These are phyloP conservation scores for Calonectria hawksworthii DNA, from an alignment of 2,329 filamentous ascomycete genomes.

Conservation along the genomic window DNA sequence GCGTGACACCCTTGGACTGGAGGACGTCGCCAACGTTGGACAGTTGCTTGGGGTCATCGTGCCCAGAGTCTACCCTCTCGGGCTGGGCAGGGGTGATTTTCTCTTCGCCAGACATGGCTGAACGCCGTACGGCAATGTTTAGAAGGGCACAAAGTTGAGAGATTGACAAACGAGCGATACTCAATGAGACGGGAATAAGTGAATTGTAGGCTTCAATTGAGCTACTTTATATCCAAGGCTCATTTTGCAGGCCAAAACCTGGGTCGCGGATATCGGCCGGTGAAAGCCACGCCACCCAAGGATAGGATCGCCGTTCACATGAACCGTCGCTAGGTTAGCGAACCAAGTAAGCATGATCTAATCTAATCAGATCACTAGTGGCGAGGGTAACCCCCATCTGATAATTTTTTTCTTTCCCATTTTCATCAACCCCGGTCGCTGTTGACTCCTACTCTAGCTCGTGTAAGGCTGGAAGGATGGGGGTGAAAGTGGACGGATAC, in stretches of 20 bases:
- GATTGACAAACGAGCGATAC: not conserved
- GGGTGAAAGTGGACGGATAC: slow-evolving; percentile 7
- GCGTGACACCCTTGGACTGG: slow-evolving; percentile 45
- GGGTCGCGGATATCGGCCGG: not conserved
- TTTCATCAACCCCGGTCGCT: not conserved
- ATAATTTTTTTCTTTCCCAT: not conserved
- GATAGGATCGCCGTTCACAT: slow-evolving; percentile 14
- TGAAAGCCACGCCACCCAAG: not conserved
- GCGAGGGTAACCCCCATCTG: slow-evolving; percentile 5
- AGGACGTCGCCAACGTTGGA: slow-evolving; percentile 37
- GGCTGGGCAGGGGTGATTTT: slow-evolving; percentile 24
- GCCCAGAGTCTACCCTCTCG: slow-evolving; percentile 30
- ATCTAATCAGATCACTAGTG: slow-evolving; percentile 32
- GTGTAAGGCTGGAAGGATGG: slow-evolving; percentile 25
- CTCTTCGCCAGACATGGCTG: slow-evolving; percentile 28
- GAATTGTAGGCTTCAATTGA: not conserved
- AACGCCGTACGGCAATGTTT: not conserved
- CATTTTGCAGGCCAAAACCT: not conserved
- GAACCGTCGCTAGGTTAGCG: not conserved
- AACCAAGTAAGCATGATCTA: slow-evolving; percentile 23
- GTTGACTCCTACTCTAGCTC: not conserved
- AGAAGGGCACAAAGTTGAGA: not conserved
- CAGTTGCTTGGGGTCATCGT: slow-evolving; percentile 30
- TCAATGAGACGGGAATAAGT: not conserved
- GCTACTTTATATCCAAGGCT: not conserved